A percentile compares a stretch with the other conserved stretches of the same genome.
Evolutionary conservation across 345 rosid species (phyloP).

Genomic region (Geranium brycei): DNA sequence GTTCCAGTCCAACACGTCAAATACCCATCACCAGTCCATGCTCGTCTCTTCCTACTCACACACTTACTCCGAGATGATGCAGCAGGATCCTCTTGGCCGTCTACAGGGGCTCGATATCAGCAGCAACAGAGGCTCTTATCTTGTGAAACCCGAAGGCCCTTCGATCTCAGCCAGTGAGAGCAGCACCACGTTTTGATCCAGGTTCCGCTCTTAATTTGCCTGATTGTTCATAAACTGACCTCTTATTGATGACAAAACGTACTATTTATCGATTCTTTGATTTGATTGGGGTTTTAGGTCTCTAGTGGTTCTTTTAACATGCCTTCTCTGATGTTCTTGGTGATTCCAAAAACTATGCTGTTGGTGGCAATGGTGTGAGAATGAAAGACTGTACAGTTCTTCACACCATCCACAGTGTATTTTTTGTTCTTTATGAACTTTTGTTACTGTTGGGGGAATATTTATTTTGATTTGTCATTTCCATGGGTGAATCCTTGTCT

Average conservation of each 20-base stretch:
- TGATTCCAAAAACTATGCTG: neutral
- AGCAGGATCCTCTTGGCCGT: constrained; percentile 54
- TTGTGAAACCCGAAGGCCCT: constrained; percentile 56
- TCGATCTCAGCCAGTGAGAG: constrained; percentile 61
- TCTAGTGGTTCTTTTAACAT: constrained; percentile 8
- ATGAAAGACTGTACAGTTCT: constrained; percentile 8
- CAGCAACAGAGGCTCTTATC: constrained; percentile 39
- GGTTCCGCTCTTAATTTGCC: constrained; percentile 12
- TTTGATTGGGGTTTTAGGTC: constrained; percentile 13
- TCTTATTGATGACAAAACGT: constrained; percentile 22
- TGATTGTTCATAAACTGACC: constrained; percentile 49
- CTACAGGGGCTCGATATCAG: constrained; percentile 79
- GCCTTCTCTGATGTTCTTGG: constrained; percentile 8
- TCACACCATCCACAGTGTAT: neutral
- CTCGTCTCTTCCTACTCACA: constrained; percentile 24
- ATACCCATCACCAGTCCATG: constrained; percentile 29
- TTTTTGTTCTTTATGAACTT: neutral
- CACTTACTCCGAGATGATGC: constrained; percentile 46
- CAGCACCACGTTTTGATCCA: constrained; percentile 45
- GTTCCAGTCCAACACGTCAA: constrained; percentile 31
- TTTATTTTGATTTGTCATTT: neutral
- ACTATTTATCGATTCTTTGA: constrained; percentile 20
- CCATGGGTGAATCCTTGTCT: neutral
- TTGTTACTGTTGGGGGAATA: neutral
- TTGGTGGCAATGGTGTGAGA: constrained; percentile 19